A percentile compares a stretch with the other conserved stretches of the same genome.
Conservation (phyloP, 2,329 filamentous ascomycete genomes). For the Myriosclerotinia curreyana region DNA sequence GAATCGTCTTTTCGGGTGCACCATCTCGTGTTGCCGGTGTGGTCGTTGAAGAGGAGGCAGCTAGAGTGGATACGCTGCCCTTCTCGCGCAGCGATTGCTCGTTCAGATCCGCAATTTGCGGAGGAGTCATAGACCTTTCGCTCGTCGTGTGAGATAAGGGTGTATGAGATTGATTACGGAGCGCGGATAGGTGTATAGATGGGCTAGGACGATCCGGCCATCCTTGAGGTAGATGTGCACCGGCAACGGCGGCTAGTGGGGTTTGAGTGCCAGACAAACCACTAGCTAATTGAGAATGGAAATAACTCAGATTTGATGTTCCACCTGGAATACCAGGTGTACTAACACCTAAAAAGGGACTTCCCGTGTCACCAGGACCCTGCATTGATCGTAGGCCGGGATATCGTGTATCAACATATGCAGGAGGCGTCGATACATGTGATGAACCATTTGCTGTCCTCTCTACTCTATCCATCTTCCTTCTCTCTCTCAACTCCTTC, state of each 20-base stretch:
- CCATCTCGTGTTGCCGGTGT: constrained; percentile 57
- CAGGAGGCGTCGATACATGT: constrained; percentile 30
- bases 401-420: constrained; percentile 45
- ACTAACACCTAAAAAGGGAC: constrained; percentile 57
- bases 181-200: constrained; percentile 26
- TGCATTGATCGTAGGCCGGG: constrained; percentile 37
- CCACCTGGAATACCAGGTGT: constrained; percentile 66
- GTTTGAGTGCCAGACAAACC: constrained; percentile 74
- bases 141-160: constrained; percentile 31
- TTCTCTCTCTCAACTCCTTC: constrained; percentile 39
- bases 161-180: constrained; percentile 28
- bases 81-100: constrained; percentile 50
- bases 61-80: constrained; percentile 60
- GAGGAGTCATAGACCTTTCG: constrained; percentile 36
- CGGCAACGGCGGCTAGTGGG: constrained; percentile 74
- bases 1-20: constrained; percentile 35
- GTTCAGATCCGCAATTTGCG: constrained; percentile 42
- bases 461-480: constrained; percentile 39
- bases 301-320: constrained; percentile 76
- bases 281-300: constrained; percentile 71
- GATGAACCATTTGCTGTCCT: constrained; percentile 36
- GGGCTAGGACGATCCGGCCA: constrained; percentile 43
- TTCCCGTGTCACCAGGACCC: constrained; percentile 47
- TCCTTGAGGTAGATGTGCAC: constrained; percentile 58
- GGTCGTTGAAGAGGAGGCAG: constrained; percentile 53